Conservation (phyloP, 345 rosid species). For the Populus tremula region DNA sequence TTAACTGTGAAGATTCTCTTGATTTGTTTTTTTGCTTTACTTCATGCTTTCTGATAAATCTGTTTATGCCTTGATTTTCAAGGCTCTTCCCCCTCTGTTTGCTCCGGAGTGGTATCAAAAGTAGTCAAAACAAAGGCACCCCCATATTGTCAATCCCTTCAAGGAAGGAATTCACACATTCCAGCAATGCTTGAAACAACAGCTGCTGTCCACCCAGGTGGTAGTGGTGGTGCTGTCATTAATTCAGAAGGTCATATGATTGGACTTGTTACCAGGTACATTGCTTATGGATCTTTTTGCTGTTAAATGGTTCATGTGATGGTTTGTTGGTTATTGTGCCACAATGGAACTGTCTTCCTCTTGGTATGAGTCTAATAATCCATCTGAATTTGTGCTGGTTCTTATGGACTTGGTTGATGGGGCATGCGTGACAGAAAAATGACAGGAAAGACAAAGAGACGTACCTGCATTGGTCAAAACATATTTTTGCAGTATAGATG, state of each 20-base stretch:
- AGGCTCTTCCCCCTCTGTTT: conserved; percentile 79
- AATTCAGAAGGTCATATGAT: conserved; percentile 74
- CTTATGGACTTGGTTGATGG: not conserved
- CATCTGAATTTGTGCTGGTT: not conserved
- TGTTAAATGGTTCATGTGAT: not conserved
- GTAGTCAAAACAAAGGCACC: conserved; percentile 56
- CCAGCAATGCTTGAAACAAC: conserved; percentile 97
- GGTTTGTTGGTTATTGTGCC: not conserved
- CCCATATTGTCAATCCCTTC: conserved; percentile 25
- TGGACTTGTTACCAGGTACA: conserved; percentile 88
- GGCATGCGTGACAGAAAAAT: not conserved
- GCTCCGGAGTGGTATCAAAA: conserved; percentile 80
- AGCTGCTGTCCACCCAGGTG: conserved; percentile 94
- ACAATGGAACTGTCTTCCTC: not conserved
- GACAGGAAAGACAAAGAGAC: not conserved
- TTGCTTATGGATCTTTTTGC: not conserved
- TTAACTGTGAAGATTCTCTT: not conserved
- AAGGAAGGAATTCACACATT: conserved; percentile 27
- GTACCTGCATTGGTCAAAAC: not conserved
- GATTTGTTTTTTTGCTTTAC: not conserved
- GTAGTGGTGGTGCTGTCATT: conserved; percentile 92
- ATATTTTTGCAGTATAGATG: not conserved
- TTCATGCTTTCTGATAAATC: not conserved
- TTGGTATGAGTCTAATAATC: not conserved
- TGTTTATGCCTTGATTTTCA: conserved; percentile 17